A percentile compares a stretch with the other conserved stretches of the same genome.
These are phyloP conservation scores for Nissolia schottii DNA, from an alignment of 306 rosid species.

Conservation along the genomic window DNA sequence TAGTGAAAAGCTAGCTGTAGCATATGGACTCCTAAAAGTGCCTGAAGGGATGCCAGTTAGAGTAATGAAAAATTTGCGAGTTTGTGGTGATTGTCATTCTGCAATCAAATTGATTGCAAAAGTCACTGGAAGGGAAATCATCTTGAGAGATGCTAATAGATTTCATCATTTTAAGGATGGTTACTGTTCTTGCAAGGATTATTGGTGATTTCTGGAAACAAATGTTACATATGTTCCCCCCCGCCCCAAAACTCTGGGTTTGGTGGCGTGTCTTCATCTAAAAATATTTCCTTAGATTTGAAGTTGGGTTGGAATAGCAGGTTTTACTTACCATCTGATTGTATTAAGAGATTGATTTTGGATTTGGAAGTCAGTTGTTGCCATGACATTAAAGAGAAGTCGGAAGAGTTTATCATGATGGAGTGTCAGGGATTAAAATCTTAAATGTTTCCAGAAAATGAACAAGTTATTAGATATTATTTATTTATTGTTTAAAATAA, in stretches of 20 bases:
- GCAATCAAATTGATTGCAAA: constrained; percentile 66
- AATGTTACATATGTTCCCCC: neutral
- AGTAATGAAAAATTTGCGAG: constrained; percentile 75
- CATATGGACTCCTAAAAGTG: constrained; percentile 66
- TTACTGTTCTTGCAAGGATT: constrained; percentile 65
- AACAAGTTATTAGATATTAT: neutral
- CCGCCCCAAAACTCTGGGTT: too few species aligned
- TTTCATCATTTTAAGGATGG: constrained; percentile 78
- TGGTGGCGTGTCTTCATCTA: too few species aligned
- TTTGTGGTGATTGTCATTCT: constrained; percentile 78
- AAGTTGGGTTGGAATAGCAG: constrained; percentile 35
- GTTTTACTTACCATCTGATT: neutral
- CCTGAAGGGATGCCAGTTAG: constrained; percentile 55
- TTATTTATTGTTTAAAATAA: too few species aligned
- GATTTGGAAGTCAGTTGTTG: neutral
- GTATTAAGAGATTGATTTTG: neutral
- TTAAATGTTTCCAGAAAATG: neutral
- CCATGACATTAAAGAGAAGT: neutral
- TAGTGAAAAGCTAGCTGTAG: constrained; percentile 71
- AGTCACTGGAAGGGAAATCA: constrained; percentile 69
- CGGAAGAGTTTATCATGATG: neutral
- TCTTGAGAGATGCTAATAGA: constrained; percentile 69
- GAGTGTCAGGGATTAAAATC: neutral
- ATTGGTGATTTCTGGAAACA: constrained; percentile 45
- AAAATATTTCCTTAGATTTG: constrained; percentile 6